A percentile compares a stretch with the other conserved stretches of the same genome.
phyloP scores from a whole-genome alignment of 1,284 basidiomycete species.

The Porogramme epimiltina region DNA sequence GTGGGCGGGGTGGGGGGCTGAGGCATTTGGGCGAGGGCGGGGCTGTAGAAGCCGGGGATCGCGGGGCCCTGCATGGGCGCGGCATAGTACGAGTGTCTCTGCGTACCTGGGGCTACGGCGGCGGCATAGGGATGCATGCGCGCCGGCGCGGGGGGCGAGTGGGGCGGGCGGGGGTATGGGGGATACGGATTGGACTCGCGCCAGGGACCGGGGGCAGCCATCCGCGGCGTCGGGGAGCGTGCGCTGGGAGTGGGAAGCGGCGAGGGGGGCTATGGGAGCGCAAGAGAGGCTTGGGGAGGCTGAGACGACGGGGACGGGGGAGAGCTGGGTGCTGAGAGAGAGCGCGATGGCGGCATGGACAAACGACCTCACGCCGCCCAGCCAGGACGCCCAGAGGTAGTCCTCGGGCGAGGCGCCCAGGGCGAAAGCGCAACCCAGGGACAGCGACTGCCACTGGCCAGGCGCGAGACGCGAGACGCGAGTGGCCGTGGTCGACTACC shows the following conservation, averaged over 20 bases:
- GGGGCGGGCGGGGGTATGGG: constrained; percentile 8
- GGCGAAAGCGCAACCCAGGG: no score
- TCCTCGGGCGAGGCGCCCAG: not conserved
- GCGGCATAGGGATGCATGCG: constrained; percentile 11
- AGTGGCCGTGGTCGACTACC: no score
- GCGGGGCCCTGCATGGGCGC: constrained; percentile 3
- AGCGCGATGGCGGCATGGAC: no score
- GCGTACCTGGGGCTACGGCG: not conserved
- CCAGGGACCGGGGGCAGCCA: constrained; percentile 21
- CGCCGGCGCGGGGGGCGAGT: constrained; percentile 5
- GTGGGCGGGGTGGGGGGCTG: not conserved
- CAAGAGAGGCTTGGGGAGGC: not conserved
- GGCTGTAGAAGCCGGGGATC: constrained; percentile 29
- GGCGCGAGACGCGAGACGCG: no score
- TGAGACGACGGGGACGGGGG: constrained; percentile 2
- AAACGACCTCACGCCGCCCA: not conserved
- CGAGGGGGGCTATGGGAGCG: not conserved
- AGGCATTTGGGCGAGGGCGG: constrained; percentile 16
- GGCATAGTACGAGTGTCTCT: constrained; percentile 7
- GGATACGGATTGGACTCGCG: constrained; percentile 16
- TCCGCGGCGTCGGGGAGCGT: not conserved
- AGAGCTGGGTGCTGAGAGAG: not conserved
- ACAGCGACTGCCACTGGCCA: no score
- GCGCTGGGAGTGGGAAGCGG: not conserved
- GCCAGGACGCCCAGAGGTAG: not conserved